A percentile compares a stretch with the other conserved stretches of the same genome.
These are phyloP conservation scores for Microthyrium microscopicum DNA, from an alignment of 2,329 filamentous ascomycete species.

Conservation along the genomic window DNA sequence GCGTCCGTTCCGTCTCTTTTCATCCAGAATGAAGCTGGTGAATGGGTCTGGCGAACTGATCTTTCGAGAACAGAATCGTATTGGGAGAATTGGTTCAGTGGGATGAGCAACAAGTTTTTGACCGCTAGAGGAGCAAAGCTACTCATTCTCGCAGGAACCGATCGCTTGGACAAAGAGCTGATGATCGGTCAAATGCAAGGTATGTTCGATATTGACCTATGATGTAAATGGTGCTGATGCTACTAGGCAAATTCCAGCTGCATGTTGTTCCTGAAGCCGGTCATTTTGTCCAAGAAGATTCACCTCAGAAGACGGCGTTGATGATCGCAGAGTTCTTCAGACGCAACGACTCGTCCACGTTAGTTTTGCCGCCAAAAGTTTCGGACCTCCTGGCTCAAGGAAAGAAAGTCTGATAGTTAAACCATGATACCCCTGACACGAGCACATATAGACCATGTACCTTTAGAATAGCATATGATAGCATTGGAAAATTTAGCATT, in stretches of 20 bases:
- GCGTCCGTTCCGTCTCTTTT: constrained; percentile 76
- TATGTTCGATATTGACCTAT: constrained; percentile 21
- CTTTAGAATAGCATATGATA: neutral
- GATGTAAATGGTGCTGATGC: neutral
- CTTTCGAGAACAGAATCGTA: constrained; percentile 70
- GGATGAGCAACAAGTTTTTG: constrained; percentile 77
- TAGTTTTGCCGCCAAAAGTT: constrained; percentile 87
- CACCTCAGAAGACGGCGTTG: constrained; percentile 75
- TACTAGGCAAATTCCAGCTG: constrained; percentile 74
- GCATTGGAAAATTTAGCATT: neutral
- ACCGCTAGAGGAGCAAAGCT: constrained; percentile 68
- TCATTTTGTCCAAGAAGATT: constrained; percentile 92
- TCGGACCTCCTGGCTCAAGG: constrained; percentile 31
- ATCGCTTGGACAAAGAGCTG: constrained; percentile 75
- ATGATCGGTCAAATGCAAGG: constrained; percentile 97
- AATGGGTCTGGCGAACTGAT: constrained; percentile 75
- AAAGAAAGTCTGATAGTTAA: constrained; percentile 27
- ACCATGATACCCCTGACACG: neutral
- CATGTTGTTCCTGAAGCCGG: constrained; percentile 90
- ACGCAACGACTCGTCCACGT: constrained; percentile 67
- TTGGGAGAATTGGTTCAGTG: constrained; percentile 88
- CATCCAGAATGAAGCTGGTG: constrained; percentile 19
- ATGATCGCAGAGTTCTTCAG: constrained; percentile 81
- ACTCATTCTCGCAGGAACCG: constrained; percentile 72
- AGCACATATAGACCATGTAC: neutral